phyloP scores from a whole-genome alignment of 306 rosid genomes.

The Cucumis cinereus region DNA sequence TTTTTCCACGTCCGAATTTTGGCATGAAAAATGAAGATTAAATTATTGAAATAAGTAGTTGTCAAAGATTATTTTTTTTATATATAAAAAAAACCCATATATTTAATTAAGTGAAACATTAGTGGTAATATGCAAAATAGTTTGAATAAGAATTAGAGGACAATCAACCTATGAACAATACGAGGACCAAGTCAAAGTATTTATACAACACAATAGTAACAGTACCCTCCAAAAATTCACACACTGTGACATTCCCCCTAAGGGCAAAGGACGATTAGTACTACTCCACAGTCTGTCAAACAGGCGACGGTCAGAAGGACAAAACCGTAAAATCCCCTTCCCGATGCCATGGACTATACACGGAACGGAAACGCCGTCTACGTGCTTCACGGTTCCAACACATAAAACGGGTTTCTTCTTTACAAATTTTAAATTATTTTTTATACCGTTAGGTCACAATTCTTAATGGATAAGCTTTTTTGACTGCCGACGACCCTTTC shows the following conservation, averaged over 20 bases:
- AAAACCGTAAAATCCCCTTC: background rate
- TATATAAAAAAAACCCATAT: too few species aligned
- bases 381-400: background rate
- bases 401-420: background rate
- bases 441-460: background rate
- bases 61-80: too few species aligned
- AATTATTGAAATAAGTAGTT: too few species aligned
- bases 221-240: too few species aligned
- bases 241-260: background rate
- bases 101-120: too few species aligned
- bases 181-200: too few species aligned
- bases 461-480: background rate
- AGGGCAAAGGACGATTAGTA: background rate
- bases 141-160: too few species aligned
- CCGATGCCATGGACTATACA: background rate
- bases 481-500: background rate
- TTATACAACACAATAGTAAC: too few species aligned
- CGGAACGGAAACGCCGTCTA: background rate
- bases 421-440: background rate
- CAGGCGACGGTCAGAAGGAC: background rate
- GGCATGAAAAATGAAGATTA: too few species aligned
- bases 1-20: too few species aligned
- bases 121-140: too few species aligned
- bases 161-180: too few species aligned
- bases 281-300: background rate